phyloP scores from a whole-genome alignment of 345 rosid species.

The Brassica cretica region DNA sequence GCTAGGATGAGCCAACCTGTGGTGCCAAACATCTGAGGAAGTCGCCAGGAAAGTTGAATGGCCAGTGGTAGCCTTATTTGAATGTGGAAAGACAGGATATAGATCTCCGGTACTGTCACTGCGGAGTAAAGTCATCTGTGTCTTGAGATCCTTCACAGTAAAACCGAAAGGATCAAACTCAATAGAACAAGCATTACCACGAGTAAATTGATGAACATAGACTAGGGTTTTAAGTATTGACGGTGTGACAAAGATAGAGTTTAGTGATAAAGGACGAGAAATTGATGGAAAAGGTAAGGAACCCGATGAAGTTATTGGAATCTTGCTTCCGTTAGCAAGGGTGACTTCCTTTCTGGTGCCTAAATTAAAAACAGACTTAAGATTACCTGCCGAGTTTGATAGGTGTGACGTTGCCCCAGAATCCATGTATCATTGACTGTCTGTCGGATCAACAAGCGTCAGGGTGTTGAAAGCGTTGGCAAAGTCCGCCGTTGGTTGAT shows the following conservation, averaged over 20 bases:
- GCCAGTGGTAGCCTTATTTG: not conserved
- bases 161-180: not conserved
- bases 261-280: not conserved
- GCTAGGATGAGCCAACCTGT: not conserved
- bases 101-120: not conserved
- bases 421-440: not conserved
- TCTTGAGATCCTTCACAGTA: not conserved
- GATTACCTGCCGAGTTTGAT: not conserved
- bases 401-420: not conserved
- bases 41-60: too few relatives aligned
- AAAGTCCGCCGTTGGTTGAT: not conserved
- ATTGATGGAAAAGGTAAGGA: not conserved
- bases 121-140: not conserved
- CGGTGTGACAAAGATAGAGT: not conserved
- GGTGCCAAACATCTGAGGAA: not conserved
- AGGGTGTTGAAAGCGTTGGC: not conserved
- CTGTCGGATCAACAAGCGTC: not conserved
- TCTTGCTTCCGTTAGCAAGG: not conserved
- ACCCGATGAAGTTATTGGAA: not conserved
- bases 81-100: not conserved
- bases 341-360: not conserved
- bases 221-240: not conserved
- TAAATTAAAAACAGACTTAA: too few relatives aligned
- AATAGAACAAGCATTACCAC: not conserved
- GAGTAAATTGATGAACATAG: not conserved